phyloP scores from a whole-genome alignment of 2,329 filamentous ascomycete species.

The Tricladium varicosporioides region DNA sequence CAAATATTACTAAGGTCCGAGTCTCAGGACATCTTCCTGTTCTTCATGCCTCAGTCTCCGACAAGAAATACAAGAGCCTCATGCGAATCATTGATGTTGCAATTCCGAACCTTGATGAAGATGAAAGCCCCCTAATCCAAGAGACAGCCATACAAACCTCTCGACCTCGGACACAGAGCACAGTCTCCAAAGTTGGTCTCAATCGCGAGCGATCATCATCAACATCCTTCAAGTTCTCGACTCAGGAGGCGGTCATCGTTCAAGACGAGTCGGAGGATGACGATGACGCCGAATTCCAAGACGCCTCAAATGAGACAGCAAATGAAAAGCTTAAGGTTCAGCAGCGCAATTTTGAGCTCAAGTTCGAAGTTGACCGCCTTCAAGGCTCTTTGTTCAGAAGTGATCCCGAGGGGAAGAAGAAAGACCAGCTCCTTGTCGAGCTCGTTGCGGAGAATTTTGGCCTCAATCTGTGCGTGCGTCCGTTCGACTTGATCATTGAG shows the following conservation, averaged over 20 bases:
- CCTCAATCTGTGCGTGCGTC: constrained; percentile 81
- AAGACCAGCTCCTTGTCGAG: constrained; percentile 83
- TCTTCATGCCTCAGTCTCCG: constrained; percentile 86
- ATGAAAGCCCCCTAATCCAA: constrained; percentile 33
- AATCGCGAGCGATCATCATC: constrained; percentile 57
- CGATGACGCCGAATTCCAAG: constrained; percentile 63
- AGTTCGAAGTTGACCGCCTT: constrained; percentile 91
- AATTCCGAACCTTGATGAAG: constrained; percentile 74
- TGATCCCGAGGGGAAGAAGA: constrained; percentile 71
- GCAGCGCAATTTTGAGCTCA: constrained; percentile 92
- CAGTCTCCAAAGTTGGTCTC: constrained; percentile 38
- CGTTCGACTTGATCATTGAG: constrained; percentile 91
- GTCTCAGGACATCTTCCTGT: constrained; percentile 91
- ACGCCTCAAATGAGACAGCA: constrained; percentile 57
- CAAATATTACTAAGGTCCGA: constrained; percentile 87
- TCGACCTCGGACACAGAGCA: constrained; percentile 26
- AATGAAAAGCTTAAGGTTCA: constrained; percentile 68
- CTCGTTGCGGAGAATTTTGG: constrained; percentile 86
- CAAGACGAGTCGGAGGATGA: constrained; percentile 58
- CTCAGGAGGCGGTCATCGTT: constrained; percentile 73
- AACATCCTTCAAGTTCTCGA: constrained; percentile 71
- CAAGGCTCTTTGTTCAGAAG: constrained; percentile 90
- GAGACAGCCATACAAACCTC: constrained; percentile 6
- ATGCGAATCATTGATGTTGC: constrained; percentile 97
- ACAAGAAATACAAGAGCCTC: constrained; percentile 92